phyloP scores from a whole-genome alignment of 345 rosid genomes.

The Noccaea bulbosa region DNA sequence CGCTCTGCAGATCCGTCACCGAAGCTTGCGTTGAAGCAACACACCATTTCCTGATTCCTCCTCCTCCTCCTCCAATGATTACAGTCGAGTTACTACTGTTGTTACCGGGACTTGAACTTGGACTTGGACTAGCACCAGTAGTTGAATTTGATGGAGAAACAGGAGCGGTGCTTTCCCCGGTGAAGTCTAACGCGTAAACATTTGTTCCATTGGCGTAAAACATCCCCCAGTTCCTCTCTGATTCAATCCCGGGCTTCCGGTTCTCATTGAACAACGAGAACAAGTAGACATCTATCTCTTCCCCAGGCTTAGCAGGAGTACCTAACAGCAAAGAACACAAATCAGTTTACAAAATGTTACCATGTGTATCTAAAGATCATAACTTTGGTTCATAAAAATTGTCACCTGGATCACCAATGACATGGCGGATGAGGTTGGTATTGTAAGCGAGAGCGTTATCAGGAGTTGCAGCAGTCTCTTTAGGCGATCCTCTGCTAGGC shows the following conservation, averaged over 20 bases:
- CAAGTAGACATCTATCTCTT: slow-evolving; percentile 74
- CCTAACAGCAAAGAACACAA: slow-evolving; percentile 28
- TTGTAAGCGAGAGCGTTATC: slow-evolving; percentile 84
- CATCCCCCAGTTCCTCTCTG: slow-evolving; percentile 94
- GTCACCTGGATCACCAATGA: slow-evolving; percentile 66
- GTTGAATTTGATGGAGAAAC: slow-evolving; percentile 53
- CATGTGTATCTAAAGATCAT: background rate
- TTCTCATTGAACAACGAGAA: slow-evolving; percentile 95
- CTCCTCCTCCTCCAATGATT: slow-evolving; percentile 35
- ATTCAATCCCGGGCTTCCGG: slow-evolving; percentile 77
- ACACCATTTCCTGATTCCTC: slow-evolving; percentile 63
- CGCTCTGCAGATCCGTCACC: slow-evolving; percentile 65
- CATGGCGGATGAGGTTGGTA: slow-evolving; percentile 77
- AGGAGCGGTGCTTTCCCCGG: slow-evolving; percentile 58
- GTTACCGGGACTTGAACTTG: slow-evolving; percentile 38
- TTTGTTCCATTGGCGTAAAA: slow-evolving; percentile 79
- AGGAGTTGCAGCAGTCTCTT: slow-evolving; percentile 88
- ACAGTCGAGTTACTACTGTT: slow-evolving; percentile 28
- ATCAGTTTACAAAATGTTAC: background rate
- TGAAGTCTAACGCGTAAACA: slow-evolving; percentile 75
- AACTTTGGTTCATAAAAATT: too few relatives aligned
- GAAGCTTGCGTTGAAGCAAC: slow-evolving; percentile 80
- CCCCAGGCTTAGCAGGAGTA: slow-evolving; percentile 87
- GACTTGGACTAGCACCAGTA: slow-evolving; percentile 53
- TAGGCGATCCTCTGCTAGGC: slow-evolving; percentile 85